A percentile compares a stretch with the other conserved stretches of the same genome.
phyloP scores from a whole-genome alignment of 805 yeast genomes.

The Pichia californica region DNA sequence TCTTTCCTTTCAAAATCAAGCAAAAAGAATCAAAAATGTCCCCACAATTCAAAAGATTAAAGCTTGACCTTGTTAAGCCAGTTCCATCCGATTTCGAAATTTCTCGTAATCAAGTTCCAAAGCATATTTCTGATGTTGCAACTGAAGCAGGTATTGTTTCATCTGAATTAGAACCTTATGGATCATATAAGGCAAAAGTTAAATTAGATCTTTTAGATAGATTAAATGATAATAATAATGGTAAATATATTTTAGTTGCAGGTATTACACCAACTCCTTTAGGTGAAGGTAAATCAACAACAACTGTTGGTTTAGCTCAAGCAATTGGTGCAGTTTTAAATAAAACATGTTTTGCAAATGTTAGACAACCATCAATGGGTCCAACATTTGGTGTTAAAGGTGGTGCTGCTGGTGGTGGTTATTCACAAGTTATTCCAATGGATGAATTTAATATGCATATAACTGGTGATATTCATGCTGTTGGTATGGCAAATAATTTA shows the following conservation, averaged over 20 bases:
- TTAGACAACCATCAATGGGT: constrained; percentile 97
- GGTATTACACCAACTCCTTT: constrained; percentile 98
- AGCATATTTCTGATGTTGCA: constrained; percentile 70
- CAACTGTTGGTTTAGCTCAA: constrained; percentile 95
- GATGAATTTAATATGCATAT: constrained; percentile 97
- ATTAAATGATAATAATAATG: constrained; percentile 56
- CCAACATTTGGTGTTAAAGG: constrained; percentile 99
- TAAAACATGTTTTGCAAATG: constrained; percentile 83
- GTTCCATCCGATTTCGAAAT: constrained; percentile 91
- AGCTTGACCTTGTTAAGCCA: constrained; percentile 40
- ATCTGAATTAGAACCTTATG: constrained; percentile 80
- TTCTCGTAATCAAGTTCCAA: constrained; percentile 84
- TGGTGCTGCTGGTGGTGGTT: constrained; percentile 99
- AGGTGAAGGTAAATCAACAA: constrained; percentile 97
- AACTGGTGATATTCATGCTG: constrained; percentile 97
- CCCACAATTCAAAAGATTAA: constrained; percentile 33
- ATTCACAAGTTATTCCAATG: constrained; percentile 97
- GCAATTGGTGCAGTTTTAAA: constrained; percentile 88
- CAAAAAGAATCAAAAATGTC: constrained; percentile 11
- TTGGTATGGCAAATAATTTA: constrained; percentile 86
- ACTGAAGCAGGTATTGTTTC: constrained; percentile 73
- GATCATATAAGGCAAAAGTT: constrained; percentile 86
- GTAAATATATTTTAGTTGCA: constrained; percentile 85
- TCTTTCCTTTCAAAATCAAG: background rate
- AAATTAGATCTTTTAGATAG: constrained; percentile 64